A percentile compares a stretch with the other conserved stretches of the same genome.
Conservation (phyloP, 306 rosid species). For the Clitoria ternatea region DNA sequence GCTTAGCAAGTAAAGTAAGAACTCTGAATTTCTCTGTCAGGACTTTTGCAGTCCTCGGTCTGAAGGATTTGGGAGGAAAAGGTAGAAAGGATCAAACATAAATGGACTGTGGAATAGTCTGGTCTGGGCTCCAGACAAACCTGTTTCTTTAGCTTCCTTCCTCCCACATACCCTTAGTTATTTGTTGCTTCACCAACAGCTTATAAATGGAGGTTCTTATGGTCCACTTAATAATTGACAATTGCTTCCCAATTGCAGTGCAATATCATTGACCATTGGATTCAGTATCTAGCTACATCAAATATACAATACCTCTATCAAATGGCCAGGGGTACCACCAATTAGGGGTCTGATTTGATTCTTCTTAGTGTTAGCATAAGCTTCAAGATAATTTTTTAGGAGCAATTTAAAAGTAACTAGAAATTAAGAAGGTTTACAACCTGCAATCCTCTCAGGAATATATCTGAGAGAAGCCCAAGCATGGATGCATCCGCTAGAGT, state of each 20-base stretch:
- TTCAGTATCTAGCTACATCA: neutral
- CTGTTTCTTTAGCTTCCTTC: neutral
- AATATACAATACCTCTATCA: neutral
- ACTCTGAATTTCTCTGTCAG: neutral
- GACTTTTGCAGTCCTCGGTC: neutral
- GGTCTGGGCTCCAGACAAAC: neutral
- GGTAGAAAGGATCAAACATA: neutral
- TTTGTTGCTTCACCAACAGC: neutral
- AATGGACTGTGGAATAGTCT: neutral
- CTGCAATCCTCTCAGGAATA: conserved; percentile 87
- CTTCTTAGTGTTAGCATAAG: neutral
- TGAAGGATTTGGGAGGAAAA: neutral
- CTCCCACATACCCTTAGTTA: neutral
- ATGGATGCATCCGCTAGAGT: conserved; percentile 83
- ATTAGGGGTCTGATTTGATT: neutral
- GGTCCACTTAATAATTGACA: neutral
- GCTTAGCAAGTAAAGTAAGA: neutral
- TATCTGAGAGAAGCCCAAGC: conserved; percentile 88
- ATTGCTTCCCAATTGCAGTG: neutral
- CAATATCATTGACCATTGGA: neutral
- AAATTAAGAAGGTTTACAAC: conserved; percentile 27
- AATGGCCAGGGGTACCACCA: neutral
- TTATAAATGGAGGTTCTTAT: neutral
- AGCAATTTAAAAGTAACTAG: neutral
- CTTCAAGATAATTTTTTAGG: neutral